Base-by-base conservation (phyloP, 805 yeast genomes). In the Suhomyces kilbournensis region DNA sequence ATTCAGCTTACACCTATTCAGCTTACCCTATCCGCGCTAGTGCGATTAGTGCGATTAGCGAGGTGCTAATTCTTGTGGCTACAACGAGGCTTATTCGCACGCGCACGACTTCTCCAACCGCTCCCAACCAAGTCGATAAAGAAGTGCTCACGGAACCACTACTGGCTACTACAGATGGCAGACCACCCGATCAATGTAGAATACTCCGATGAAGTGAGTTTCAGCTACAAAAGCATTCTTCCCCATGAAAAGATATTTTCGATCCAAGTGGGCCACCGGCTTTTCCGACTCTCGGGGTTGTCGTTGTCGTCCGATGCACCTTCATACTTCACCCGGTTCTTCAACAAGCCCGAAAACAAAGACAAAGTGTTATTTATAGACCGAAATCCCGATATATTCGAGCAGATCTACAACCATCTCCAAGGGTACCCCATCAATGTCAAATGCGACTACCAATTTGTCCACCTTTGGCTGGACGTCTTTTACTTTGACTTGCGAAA, bases 221-320 rank as follows among this genome's bases (percentile, higher is more conserved):
- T 77, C 1, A 42, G 60, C 2, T 82, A 85, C 43, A 82, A 85
- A 2, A 62, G 64, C 2, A 60, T 83, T 3, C 72, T 90, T 23
- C 93, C 94, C 0, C 88, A 84, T 59, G 87, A 84, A 43, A 80
- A 76, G 52, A 81, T 88, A 68, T 90, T 79, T 68, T 75, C 84
- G 15, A 77, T 90, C 23, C 89, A 85, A 63, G 83, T 90, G 10
- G 96, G 96, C 0, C 78, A 75, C 40, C 75, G 74, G 56, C 57
- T 81, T 23, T 90, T 84, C 66, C 72, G 76, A n/a, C 59, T 86
- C 15, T 84, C 90, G 61, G 97, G 97, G 0, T 92, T 94, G 0
- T 89, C 96, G 2, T 69, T 91, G 38, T 86, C 90, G 23, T 87
- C 88, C 2, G 97, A 91, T 69, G 85, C 86, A 0, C 97, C 97